These are phyloP conservation scores for Phytophthora pluvialis DNA, from an alignment of 352 stramenopile species.

Conservation along the genomic window DNA sequence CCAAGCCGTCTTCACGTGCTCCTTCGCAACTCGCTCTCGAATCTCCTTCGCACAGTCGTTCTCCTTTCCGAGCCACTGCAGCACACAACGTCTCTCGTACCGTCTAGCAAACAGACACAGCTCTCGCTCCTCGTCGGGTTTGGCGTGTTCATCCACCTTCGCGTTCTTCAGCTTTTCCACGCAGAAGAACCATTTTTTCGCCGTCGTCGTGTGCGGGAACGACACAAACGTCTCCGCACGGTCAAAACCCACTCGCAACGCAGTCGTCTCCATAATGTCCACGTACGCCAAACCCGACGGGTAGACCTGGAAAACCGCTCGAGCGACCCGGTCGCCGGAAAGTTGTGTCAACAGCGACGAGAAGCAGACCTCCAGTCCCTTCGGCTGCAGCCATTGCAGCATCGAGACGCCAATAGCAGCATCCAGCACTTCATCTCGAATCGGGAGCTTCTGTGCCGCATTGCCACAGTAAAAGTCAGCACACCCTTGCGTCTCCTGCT, in stretches of 20 bases:
- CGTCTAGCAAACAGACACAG: constrained; percentile 69
- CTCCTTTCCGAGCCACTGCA: constrained; percentile 53
- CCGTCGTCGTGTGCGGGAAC: constrained; percentile 69
- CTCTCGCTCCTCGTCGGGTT: constrained; percentile 8
- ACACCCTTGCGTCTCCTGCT: constrained; percentile 16
- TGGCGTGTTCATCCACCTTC: constrained; percentile 12
- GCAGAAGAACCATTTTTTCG: constrained; percentile 84
- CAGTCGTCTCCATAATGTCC: constrained; percentile 62
- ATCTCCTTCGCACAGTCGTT: constrained; percentile 30
- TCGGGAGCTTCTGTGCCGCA: constrained; percentile 62
- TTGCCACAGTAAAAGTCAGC: constrained; percentile 72
- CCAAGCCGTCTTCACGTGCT: constrained; percentile 76
- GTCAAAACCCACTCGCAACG: constrained; percentile 50
- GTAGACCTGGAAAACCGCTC: constrained; percentile 80
- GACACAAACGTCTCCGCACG: constrained; percentile 67
- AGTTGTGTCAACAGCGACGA: constrained; percentile 51
- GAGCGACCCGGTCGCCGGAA: constrained; percentile 8
- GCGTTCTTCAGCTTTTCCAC: constrained; percentile 32
- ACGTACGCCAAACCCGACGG: constrained; percentile 57
- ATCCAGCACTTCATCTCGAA: constrained; percentile 52
- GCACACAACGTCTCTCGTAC: constrained; percentile 60
- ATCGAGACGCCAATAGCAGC: constrained; percentile 81
- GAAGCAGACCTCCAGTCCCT: constrained; percentile 69
- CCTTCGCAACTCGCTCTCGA: constrained; percentile 54
- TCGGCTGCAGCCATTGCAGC: constrained; percentile 78